These are phyloP conservation scores for Chalaropsis thielavioides DNA, from an alignment of 2,329 filamentous ascomycete genomes.

Conservation along the genomic window DNA sequence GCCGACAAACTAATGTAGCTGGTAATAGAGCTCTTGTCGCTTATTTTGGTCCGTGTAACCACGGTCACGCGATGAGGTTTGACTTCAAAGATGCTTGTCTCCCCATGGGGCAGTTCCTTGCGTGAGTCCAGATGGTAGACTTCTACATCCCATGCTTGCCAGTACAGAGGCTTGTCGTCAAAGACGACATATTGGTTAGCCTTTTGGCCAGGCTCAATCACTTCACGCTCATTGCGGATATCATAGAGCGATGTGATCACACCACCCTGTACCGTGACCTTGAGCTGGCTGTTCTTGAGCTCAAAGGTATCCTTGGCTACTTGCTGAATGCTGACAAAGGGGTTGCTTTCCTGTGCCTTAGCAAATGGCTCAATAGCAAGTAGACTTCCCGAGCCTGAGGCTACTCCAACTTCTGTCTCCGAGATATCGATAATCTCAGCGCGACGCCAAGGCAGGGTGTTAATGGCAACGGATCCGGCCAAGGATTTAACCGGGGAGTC, in stretches of 20 bases:
- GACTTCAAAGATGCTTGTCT: constrained; percentile 56
- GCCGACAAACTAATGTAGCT: constrained; percentile 72
- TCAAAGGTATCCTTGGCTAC: constrained; percentile 51
- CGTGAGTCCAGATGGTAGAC: constrained; percentile 86
- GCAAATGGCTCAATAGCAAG: constrained; percentile 39
- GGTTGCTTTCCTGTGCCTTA: constrained; percentile 29
- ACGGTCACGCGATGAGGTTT: constrained; percentile 67
- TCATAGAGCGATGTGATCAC: constrained; percentile 77
- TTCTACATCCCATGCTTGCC: constrained; percentile 97
- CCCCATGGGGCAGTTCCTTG: constrained; percentile 53
- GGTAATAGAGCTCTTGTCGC: constrained; percentile 70
- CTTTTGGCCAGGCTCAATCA: constrained; percentile 58
- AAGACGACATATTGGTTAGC: constrained; percentile 89
- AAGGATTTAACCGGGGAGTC: constrained; percentile 32
- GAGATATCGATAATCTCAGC: constrained; percentile 57
- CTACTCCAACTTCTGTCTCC: constrained; percentile 37
- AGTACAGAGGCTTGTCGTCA: constrained; percentile 93
- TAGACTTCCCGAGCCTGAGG: constrained; percentile 41
- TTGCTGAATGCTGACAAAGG: constrained; percentile 37
- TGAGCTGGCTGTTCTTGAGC: constrained; percentile 63
- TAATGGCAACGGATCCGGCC: constrained; percentile 42
- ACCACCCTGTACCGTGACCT: constrained; percentile 58
- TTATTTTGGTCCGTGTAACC: constrained; percentile 73
- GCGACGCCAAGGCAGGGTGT: constrained; percentile 77
- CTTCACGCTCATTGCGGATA: constrained; percentile 54